Evolutionary conservation across 2,329 filamentous ascomycete species (phyloP), one percentile per base, ranked within the genome.

Genomic region (Septoria petroselini): DNA sequence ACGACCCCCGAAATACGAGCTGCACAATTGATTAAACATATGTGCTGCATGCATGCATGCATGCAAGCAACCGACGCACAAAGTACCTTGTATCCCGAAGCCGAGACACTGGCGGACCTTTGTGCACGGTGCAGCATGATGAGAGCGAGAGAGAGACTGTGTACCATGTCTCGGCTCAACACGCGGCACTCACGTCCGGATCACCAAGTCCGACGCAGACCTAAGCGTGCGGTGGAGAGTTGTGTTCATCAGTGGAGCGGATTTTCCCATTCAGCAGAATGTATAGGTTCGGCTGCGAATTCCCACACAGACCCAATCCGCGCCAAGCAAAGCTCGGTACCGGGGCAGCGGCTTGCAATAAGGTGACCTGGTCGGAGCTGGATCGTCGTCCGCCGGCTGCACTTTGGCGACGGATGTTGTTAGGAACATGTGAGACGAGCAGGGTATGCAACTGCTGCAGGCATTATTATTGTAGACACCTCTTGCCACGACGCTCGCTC

Each of bases 71-170:
- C 11, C 23, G 15, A 14, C 25, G 35, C n/a, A n/a, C n/a, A 18
- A 18, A 27, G 15, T 18, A 27, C 15, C 37, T 37, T 17, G 45
- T 41, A 48, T 48, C 15, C 34, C 34, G 12, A 39, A 14, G 33
- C 8, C 18, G n/a, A 37, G 5, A 17, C 3, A 4, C 15, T 5
- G 9, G 11, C 12, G 17, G 34, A 5, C 34, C 12, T 38, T 4
- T 2, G 5, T 19, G 1, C 34, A 18, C 15, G 17, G 34, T 14
- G 34, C 34, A 38, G n/a, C n/a, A n/a, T n/a, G n/a, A n/a, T n/a
- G n/a, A n/a, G n/a, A n/a, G n/a, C n/a, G n/a, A n/a, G n/a, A n/a
- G n/a, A n/a, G n/a, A n/a, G n/a, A n/a, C n/a, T 38, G 34, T 19
- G 17, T 17, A 21, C 17, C 8, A 38, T 38, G 34, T 38, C 34